phyloP scores from a whole-genome alignment of 2,329 filamentous ascomycete species.

The Exophiala sp. region DNA sequence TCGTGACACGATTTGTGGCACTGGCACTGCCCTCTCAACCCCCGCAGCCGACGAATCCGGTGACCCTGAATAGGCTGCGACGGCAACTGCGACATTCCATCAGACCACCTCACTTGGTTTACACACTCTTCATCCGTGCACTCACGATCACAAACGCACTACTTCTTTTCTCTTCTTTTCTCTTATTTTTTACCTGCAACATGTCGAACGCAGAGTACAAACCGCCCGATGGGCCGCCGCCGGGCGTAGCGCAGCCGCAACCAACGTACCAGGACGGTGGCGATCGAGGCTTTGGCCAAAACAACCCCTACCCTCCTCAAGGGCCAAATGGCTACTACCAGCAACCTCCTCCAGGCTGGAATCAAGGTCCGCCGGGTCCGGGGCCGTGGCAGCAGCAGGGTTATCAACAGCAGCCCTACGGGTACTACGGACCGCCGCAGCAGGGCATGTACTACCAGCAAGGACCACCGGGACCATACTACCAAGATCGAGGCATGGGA shows the following conservation, averaged over 20 bases:
- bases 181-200: neutral
- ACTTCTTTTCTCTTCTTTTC: neutral
- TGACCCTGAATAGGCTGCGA: neutral
- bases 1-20: neutral
- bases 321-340: constrained; percentile 18
- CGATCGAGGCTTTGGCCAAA: constrained; percentile 12
- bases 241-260: constrained; percentile 8
- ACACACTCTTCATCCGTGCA: neutral
- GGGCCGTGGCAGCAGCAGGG: constrained; percentile 12
- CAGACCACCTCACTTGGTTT: neutral
- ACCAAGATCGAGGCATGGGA: constrained; percentile 31
- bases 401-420: constrained; percentile 14
- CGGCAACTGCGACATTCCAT: neutral
- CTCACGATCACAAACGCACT: neutral
- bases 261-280: constrained; percentile 27
- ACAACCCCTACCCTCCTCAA: constrained; percentile 20
- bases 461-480: constrained; percentile 37
- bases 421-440: constrained; percentile 23
- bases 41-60: neutral
- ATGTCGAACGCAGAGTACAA: constrained; percentile 21
- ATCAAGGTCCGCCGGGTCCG: constrained; percentile 7
- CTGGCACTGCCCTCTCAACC: no score
- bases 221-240: constrained; percentile 20
- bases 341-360: constrained; percentile 19
- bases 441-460: constrained; percentile 32